Evolutionary conservation across 805 yeast species (phyloP).

Genomic region (Ogataea pilisensis): DNA sequence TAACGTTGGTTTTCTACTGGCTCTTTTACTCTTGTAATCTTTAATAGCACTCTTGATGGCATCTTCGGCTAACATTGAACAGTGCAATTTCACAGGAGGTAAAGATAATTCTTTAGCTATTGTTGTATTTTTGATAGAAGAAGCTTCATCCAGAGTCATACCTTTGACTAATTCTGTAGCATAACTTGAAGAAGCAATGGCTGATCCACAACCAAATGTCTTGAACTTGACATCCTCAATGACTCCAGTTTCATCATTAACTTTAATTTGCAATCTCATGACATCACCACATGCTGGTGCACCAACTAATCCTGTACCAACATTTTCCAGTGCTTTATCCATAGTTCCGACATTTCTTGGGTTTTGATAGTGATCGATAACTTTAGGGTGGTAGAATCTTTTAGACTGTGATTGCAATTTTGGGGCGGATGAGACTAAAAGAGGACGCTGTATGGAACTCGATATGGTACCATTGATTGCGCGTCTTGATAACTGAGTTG

Average conservation of each 20-base stretch:
- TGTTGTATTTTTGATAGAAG: conserved; percentile 84
- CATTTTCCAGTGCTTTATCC: conserved; percentile 68
- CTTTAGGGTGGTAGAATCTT: conserved; percentile 80
- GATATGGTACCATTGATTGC: background rate
- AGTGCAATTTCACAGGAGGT: conserved; percentile 96
- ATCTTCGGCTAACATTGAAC: conserved; percentile 98
- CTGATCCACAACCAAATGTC: conserved; percentile 99
- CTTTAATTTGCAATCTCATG: conserved; percentile 94
- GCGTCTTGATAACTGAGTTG: conserved; percentile 3
- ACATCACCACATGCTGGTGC: conserved; percentile 99
- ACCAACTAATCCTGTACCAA: conserved; percentile 97
- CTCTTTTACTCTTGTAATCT: conserved; percentile 86
- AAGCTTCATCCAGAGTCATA: conserved; percentile 89
- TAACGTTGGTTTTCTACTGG: conserved; percentile 47
- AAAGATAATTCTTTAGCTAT: conserved; percentile 92
- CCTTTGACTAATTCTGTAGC: conserved; percentile 96
- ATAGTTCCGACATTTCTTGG: conserved; percentile 96
- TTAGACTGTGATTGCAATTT: conserved; percentile 1
- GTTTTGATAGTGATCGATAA: conserved; percentile 92
- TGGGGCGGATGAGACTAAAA: background rate
- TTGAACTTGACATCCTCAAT: conserved; percentile 95
- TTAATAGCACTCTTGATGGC: conserved; percentile 97
- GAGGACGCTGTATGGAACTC: background rate
- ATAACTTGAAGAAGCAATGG: conserved; percentile 93
- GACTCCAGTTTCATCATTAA: conserved; percentile 82